Percentiles rank a stretch among this genome's conserved stretches.
These are phyloP conservation scores for Diaporthe sp. DNA, from an alignment of 2,329 filamentous ascomycete species.

Conservation along the genomic window DNA sequence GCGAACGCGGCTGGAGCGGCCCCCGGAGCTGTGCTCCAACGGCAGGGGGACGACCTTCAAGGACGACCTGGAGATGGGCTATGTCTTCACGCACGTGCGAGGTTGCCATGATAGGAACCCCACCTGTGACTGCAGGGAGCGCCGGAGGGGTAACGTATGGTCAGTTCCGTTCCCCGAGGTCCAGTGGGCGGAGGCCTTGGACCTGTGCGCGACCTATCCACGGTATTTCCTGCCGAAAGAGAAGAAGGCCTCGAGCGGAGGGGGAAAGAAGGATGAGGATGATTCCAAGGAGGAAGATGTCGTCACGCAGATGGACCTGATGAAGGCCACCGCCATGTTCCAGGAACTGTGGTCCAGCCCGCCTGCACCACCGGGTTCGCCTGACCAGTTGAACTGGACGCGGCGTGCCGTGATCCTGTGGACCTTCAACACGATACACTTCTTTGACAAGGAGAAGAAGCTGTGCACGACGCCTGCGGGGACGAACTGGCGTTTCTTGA, in stretches of 20 bases:
- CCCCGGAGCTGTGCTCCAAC: slow-evolving; percentile 64
- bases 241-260: slow-evolving; percentile 20
- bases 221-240: slow-evolving; percentile 52
- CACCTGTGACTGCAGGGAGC: slow-evolving; percentile 66
- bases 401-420: slow-evolving; percentile 74
- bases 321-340: slow-evolving; percentile 75
- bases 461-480: slow-evolving; percentile 65
- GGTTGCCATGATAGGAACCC: slow-evolving; percentile 64
- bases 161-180: slow-evolving; percentile 69
- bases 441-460: slow-evolving; percentile 57
- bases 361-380: slow-evolving; percentile 53
- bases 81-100: slow-evolving; percentile 62
- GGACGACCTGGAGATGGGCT: slow-evolving; percentile 61
- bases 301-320: slow-evolving; percentile 67
- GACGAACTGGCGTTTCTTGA: slow-evolving; percentile 74
- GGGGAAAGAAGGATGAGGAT: slow-evolving; percentile 43
- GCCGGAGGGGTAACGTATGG: slow-evolving; percentile 63
- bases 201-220: slow-evolving; percentile 68
- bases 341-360: slow-evolving; percentile 74
- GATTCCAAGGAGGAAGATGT: slow-evolving; percentile 46
- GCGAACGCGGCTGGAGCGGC: slow-evolving; percentile 70
- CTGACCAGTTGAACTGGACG: slow-evolving; percentile 59
- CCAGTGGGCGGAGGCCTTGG: slow-evolving; percentile 71
- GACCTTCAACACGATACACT: slow-evolving; percentile 70
- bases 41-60: slow-evolving; percentile 56